Conservation (phyloP, 2,329 filamentous ascomycete species). For the Phaeoacremonium minimum region DNA sequence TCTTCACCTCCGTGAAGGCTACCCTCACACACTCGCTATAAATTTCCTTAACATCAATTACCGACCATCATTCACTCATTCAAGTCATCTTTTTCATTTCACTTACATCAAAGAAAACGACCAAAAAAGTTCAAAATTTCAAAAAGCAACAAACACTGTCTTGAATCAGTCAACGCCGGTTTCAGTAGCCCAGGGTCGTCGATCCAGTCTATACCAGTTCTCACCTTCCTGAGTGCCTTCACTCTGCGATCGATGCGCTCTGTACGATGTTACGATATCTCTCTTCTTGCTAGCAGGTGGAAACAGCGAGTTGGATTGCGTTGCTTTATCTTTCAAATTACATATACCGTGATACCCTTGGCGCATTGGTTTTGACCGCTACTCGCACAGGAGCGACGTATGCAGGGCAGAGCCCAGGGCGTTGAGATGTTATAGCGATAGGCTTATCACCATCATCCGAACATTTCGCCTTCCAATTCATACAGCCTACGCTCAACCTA, state of each 20-base stretch:
- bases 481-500: no score
- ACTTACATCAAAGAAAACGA: slow-evolving; percentile 1
- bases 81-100: slow-evolving; percentile 10
- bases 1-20: no score
- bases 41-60: slow-evolving; percentile 12
- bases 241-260: neutral
- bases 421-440: no score
- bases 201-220: no score
- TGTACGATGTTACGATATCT: neutral
- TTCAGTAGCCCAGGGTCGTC: no score
- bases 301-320: neutral
- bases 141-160: slow-evolving; percentile 4
- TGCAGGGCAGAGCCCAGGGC: slow-evolving; percentile 5
- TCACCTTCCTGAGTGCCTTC: no score
- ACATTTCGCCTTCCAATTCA: no score
- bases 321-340: neutral
- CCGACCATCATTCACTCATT: slow-evolving; percentile 23
- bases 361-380: neutral
- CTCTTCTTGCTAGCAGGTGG: neutral
- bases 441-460: no score
- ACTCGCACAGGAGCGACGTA: neutral
- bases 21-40: no score
- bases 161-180: slow-evolving; percentile 5
- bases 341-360: slow-evolving; percentile 1
- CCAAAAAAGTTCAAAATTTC: slow-evolving; percentile 7